These are phyloP conservation scores for Melaleuca alternifolia DNA, from an alignment of 345 rosid genomes.

Conservation along the genomic window DNA sequence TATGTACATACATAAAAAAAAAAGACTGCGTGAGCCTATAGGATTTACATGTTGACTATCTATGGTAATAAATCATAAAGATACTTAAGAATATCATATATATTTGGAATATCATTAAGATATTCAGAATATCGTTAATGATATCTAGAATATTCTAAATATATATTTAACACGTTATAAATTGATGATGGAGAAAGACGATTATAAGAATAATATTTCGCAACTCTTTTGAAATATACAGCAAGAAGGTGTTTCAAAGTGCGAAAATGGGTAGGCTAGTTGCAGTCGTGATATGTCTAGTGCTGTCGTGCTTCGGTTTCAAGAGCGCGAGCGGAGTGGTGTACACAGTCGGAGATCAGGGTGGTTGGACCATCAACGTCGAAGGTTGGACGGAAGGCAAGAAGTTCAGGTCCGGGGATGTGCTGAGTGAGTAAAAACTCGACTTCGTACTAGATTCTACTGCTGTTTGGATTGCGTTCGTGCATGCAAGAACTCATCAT, in stretches of 20 bases:
- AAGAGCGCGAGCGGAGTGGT: neutral
- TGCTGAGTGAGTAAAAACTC: neutral
- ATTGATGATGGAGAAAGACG: neutral
- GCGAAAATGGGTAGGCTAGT: neutral
- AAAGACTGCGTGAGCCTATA: too few relatives aligned
- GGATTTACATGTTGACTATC: too few relatives aligned
- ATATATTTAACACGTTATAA: too few relatives aligned
- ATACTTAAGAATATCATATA: too few relatives aligned
- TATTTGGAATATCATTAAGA: too few relatives aligned
- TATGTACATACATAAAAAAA: too few relatives aligned
- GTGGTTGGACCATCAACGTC: neutral
- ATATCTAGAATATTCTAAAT: too few relatives aligned
- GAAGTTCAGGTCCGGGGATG: neutral
- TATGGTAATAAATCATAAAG: too few relatives aligned
- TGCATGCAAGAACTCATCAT: neutral
- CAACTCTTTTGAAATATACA: neutral
- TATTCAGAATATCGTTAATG: too few relatives aligned
- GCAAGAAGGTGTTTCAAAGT: neutral
- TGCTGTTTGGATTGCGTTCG: neutral
- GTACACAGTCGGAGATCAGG: neutral
- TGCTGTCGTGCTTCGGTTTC: neutral
- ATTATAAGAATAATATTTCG: too few relatives aligned
- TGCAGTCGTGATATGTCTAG: neutral
- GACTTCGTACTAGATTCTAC: neutral
- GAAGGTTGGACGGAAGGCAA: neutral